Evolutionary conservation across 2,329 filamentous ascomycete genomes (phyloP).

Genomic region (Penicillium sp.): DNA sequence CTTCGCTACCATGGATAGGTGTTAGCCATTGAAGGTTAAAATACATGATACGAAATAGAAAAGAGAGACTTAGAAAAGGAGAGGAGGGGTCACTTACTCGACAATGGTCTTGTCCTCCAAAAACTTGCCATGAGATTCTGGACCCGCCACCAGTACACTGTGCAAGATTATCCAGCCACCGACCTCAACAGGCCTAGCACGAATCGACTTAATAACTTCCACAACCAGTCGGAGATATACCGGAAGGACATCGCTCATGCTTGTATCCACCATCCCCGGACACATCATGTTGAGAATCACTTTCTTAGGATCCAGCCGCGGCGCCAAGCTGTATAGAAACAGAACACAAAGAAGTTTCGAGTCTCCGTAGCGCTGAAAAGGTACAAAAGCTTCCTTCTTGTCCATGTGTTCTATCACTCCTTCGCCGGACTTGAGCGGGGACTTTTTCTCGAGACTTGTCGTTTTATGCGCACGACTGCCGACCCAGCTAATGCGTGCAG

Average conservation of each 20-base stretch:
- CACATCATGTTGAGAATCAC: conserved; percentile 33
- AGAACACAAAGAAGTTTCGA: conserved; percentile 27
- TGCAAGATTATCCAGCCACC: conserved; percentile 25
- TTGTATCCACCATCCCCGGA: conserved; percentile 29
- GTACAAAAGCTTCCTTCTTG: conserved; percentile 2
- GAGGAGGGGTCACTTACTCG: conserved; percentile 21
- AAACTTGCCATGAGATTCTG: conserved; percentile 28
- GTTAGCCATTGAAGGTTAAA: too few relatives aligned
- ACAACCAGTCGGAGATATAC: conserved; percentile 19
- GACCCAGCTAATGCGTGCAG: conserved; percentile 25
- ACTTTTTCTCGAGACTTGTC: conserved; percentile 14
- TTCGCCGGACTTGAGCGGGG: conserved; percentile 7
- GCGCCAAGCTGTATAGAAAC: conserved; percentile 29
- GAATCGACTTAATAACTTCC: conserved; percentile 12
- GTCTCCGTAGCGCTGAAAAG: conserved; percentile 18
- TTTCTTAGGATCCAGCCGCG: conserved; percentile 19
- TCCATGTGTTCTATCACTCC: conserved; percentile 19
- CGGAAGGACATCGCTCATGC: conserved; percentile 21
- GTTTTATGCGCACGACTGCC: conserved; percentile 20
- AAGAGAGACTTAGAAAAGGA: not conserved
- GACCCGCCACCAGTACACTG: conserved; percentile 23
- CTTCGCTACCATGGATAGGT: too few relatives aligned
- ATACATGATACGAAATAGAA: too few relatives aligned
- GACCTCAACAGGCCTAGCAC: conserved; percentile 18
- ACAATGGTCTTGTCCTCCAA: conserved; percentile 23